A percentile compares a stretch with the other conserved stretches of the same genome.
Conservation (phyloP, 768 basidiomycete species). For the button mushroom (Agaricus bisporus) region DNA sequence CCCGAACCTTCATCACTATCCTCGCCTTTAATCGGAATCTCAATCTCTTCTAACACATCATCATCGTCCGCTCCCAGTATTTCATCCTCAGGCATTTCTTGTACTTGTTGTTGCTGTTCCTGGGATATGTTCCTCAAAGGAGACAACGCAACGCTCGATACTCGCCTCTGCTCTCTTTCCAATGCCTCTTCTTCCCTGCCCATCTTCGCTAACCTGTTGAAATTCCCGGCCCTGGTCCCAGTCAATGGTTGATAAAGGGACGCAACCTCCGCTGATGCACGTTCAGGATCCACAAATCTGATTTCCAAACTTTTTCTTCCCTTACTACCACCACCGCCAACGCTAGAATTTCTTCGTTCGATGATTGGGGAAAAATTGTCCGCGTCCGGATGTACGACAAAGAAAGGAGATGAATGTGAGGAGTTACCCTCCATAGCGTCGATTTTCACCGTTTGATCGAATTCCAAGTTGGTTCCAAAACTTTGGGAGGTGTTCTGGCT, state of each 20-base stretch:
- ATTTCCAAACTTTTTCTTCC: conserved; percentile 14
- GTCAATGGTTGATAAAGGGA: conserved; percentile 21
- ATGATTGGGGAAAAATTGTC: too few species aligned
- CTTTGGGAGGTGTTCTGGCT: background rate
- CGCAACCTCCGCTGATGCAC: background rate
- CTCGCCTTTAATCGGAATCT: conserved; percentile 6
- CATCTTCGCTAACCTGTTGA: conserved; percentile 25
- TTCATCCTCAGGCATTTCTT: background rate
- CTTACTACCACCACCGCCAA: background rate
- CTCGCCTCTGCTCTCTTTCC: conserved; percentile 26
- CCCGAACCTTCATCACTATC: background rate
- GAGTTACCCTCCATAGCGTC: background rate
- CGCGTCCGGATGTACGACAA: background rate
- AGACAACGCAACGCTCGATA: conserved; percentile 20
- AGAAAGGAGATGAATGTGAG: background rate
- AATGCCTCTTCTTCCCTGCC: conserved; percentile 30
- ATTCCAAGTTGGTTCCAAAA: background rate
- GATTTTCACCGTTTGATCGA: background rate
- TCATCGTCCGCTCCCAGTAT: background rate
- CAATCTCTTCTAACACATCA: conserved; percentile 4
- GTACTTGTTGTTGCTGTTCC: conserved; percentile 10
- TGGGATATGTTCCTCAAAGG: conserved; percentile 1
- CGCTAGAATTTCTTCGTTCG: background rate
- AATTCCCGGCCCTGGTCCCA: conserved; percentile 16
- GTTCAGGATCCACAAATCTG: conserved; percentile 11